These are phyloP conservation scores for Penicillium waksmanii DNA, from an alignment of 495 filamentous ascomycete species.

Conservation along the genomic window DNA sequence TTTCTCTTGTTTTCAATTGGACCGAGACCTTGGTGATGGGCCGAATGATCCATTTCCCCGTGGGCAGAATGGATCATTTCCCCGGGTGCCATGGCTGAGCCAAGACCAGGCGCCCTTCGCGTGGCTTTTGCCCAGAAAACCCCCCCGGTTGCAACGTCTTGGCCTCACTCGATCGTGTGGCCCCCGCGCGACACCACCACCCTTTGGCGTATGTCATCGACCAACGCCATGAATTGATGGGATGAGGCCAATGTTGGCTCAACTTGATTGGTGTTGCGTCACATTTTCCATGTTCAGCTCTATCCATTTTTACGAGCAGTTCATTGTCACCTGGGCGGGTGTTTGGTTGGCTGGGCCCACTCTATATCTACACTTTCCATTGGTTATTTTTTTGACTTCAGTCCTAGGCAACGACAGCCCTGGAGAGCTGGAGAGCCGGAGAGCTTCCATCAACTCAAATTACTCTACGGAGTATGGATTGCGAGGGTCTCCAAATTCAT, in stretches of 20 bases:
- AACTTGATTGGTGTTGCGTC: not conserved
- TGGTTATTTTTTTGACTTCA: conserved; percentile 1
- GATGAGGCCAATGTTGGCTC: not conserved
- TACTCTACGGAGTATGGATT: not conserved
- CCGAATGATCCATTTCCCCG: conserved; percentile 3
- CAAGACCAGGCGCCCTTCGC: conserved; percentile 15
- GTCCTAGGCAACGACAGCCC: not conserved
- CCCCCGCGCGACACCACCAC: not conserved
- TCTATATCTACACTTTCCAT: conserved; percentile 4
- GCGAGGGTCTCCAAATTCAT: no score
- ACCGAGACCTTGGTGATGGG: not conserved
- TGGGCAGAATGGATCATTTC: conserved; percentile 4
- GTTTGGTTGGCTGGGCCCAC: not conserved
- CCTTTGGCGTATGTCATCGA: conserved; percentile 15
- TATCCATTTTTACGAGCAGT: not conserved
- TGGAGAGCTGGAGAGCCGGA: not conserved
- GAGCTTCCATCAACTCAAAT: not conserved
- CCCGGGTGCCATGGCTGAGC: conserved; percentile 3
- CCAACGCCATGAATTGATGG: not conserved
- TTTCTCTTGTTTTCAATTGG: not conserved
- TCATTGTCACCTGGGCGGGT: not conserved
- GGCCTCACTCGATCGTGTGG: conserved; percentile 2
- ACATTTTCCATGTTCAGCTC: not conserved
- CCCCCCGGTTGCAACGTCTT: conserved; percentile 6
- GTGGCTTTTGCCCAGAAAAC: conserved; percentile 4